Conservation (phyloP, 2,329 filamentous ascomycete species). For the Cladophialophora psammophila region DNA sequence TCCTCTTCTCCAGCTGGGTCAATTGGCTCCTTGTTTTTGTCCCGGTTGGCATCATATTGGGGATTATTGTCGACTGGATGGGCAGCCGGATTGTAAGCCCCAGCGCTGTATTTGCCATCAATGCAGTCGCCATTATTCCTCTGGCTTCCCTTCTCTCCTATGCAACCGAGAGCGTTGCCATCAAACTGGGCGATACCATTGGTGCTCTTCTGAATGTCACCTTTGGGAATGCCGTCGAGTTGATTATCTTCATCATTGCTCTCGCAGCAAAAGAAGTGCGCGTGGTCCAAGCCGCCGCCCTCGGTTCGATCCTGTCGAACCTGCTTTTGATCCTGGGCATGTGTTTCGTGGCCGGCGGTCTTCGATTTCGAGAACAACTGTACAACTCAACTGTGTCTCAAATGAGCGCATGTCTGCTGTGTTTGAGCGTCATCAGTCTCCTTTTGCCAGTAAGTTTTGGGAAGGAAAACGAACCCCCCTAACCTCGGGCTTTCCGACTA, state of each 20-base stretch:
- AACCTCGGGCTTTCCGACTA: conserved; percentile 1
- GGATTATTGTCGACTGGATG: conserved; percentile 45
- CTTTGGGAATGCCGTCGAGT: conserved; percentile 79
- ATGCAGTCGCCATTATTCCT: conserved; percentile 77
- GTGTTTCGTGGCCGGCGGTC: conserved; percentile 85
- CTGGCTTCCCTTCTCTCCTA: conserved; percentile 74
- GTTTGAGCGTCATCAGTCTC: conserved; percentile 87
- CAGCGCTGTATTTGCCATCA: conserved; percentile 74
- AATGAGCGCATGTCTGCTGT: conserved; percentile 93
- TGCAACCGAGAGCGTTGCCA: conserved; percentile 77
- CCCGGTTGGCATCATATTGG: conserved; percentile 49
- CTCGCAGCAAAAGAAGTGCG: conserved; percentile 82
- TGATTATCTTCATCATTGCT: conserved; percentile 84
- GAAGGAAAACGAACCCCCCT: too few relatives aligned
- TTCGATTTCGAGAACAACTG: conserved; percentile 89
- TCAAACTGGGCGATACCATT: conserved; percentile 74
- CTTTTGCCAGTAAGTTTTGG: conserved; percentile 66
- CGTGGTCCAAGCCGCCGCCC: conserved; percentile 87
- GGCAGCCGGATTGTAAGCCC: conserved; percentile 51
- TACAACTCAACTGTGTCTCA: conserved; percentile 96
- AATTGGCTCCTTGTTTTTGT: conserved; percentile 54
- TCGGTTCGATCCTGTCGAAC: conserved; percentile 90
- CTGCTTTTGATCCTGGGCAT: conserved; percentile 88
- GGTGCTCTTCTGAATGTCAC: conserved; percentile 78
- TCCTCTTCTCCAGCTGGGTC: conserved; percentile 65